Evolutionary conservation across 495 filamentous ascomycete genomes (phyloP).

Genomic region (Neurospora sp.): DNA sequence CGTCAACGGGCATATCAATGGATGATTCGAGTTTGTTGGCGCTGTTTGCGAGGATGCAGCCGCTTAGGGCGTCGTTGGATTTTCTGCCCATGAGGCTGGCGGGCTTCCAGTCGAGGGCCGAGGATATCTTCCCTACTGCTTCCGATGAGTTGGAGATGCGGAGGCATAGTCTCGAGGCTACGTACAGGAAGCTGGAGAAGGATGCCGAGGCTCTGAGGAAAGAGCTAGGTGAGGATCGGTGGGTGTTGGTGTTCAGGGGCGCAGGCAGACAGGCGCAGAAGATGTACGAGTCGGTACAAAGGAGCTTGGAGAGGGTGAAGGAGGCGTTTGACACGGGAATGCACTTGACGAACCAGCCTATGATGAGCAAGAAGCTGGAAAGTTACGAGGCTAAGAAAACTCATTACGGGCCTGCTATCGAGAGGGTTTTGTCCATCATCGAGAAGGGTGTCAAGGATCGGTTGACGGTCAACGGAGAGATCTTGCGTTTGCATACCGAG

Average conservation of each 20-base stretch:
- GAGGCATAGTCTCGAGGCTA: conserved; percentile 57
- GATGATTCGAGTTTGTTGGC: conserved; percentile 77
- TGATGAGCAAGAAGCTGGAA: conserved; percentile 71
- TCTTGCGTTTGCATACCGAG: conserved; percentile 70
- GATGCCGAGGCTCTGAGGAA: conserved; percentile 80
- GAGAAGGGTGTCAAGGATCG: conserved; percentile 86
- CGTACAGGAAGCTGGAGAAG: conserved; percentile 70
- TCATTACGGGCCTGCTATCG: conserved; percentile 92
- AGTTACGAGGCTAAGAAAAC: conserved; percentile 91
- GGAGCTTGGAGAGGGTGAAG: conserved; percentile 70
- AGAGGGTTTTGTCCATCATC: conserved; percentile 80
- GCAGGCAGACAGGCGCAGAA: conserved; percentile 88
- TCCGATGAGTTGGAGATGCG: conserved; percentile 78
- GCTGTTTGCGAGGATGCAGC: conserved; percentile 90
- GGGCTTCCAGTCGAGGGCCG: conserved; percentile 69
- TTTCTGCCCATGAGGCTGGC: conserved; percentile 94
- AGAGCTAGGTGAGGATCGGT: conserved; percentile 88
- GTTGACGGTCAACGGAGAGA: conserved; percentile 89
- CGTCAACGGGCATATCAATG: conserved; percentile 47
- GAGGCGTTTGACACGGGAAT: conserved; percentile 68
- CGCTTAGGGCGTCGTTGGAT: conserved; percentile 82
- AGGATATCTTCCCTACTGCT: conserved; percentile 69
- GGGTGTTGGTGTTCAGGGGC: conserved; percentile 88
- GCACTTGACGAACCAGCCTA: conserved; percentile 55
- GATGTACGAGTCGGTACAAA: conserved; percentile 86